Evolutionary conservation across 768 basidiomycete species (phyloP), one percentile per base, ranked within the genome.

Genomic region (Crassisporium funariophilum): DNA sequence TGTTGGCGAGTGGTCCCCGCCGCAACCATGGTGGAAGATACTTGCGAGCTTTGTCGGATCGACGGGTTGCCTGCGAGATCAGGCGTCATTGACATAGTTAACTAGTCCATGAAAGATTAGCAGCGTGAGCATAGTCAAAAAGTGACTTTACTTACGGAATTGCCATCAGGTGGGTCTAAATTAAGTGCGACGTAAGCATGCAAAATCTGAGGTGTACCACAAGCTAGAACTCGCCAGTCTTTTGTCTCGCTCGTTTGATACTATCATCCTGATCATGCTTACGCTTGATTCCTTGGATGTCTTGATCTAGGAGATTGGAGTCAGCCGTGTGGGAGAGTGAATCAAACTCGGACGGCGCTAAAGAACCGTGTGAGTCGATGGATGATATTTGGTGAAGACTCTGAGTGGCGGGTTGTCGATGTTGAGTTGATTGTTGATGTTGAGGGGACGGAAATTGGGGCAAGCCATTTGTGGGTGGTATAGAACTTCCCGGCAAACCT

Each of bases 241-340:
- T 90, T 65, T 83, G 78, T 56, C 86, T 78, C 39, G 68, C 81
- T 56, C 89, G 78, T 64, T 92, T 92, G 37, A 68, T 74, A 37
- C 66, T 67, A 48, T 87, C 86, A 42, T 82, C 83, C 13, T 74
- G 72, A 38, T 83, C 82, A 52, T 85, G 68, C 63, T 89, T 90
- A 51, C 89, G 76, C 62, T 91, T 92, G 52, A 82, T 73, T 13
- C 76, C 79, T 46, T 84, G 81, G n/a, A 64, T 53, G 44, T 88
- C 86, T 49, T 74, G 73, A 43, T 89, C 87, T 41, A 81, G 63
- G 23, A 73, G 66, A 55, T 70, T 72, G 36, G 65, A 55, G 29
- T 73, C 73, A 24, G 62, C 46, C 20, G 57, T 53, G 17, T 59
- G 61, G 9, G 49, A 40, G 45, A 65, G 47, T 31, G 57, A 41